phyloP scores from a whole-genome alignment of 768 basidiomycete genomes.

The Lactifluus pinguis region DNA sequence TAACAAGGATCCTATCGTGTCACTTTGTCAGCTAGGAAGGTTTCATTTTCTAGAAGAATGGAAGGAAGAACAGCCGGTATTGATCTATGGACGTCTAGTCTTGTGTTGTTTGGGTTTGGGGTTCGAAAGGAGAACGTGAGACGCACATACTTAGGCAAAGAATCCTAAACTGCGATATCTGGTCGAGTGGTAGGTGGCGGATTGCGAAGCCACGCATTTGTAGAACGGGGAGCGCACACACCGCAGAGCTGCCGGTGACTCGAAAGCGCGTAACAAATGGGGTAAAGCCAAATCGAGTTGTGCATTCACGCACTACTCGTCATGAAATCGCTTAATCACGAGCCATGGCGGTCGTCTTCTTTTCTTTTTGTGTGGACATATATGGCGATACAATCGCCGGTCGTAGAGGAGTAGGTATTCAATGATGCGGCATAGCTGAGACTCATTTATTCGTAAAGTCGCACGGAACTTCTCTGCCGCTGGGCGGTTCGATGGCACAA shows the following conservation, averaged over 20 bases:
- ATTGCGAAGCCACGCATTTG: not conserved
- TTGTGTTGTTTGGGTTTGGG: not conserved
- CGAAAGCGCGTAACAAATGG: not conserved
- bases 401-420: not conserved
- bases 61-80: not conserved
- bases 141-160: not conserved
- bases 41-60: not conserved
- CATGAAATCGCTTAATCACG: not conserved
- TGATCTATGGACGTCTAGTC: not conserved
- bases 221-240: not conserved
- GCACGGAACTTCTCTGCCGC: not conserved
- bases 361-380: not conserved
- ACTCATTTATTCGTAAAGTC: not conserved
- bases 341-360: not conserved
- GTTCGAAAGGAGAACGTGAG: not conserved
- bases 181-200: not conserved
- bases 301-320: not conserved
- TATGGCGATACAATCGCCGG: not conserved
- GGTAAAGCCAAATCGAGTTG: not conserved
- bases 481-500: not conserved
- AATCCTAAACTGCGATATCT: not conserved
- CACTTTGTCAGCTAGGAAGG: not conserved
- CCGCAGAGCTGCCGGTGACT: no score
- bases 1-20: not conserved
- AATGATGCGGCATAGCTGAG: not conserved